Evolutionary conservation across 768 basidiomycete genomes (phyloP).

Genomic region (Zangia roseola): DNA sequence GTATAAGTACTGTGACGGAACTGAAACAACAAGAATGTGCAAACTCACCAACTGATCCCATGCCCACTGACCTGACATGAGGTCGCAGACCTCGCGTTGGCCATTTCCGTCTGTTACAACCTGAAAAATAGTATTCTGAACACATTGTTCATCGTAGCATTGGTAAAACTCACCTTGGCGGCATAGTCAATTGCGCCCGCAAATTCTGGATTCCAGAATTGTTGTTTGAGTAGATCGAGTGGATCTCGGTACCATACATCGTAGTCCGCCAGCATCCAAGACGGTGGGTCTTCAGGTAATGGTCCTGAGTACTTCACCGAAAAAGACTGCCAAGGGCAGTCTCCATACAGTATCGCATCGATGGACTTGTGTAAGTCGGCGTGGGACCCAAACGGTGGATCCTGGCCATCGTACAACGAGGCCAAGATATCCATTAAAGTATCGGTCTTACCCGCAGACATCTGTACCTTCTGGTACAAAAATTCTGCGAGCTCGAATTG

Average conservation of each 20-base stretch:
- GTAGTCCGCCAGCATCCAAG: conserved; percentile 27
- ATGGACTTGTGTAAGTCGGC: conserved; percentile 25
- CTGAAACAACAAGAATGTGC: not conserved
- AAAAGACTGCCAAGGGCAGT: conserved; percentile 38
- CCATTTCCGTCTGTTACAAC: not conserved
- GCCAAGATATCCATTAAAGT: conserved; percentile 20
- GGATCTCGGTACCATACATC: conserved; percentile 27
- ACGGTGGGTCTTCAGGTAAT: conserved; percentile 4
- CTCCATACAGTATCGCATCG: conserved; percentile 21
- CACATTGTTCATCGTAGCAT: too few relatives aligned
- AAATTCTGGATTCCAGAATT: not conserved
- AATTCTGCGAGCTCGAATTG: not conserved
- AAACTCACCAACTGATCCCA: conserved; percentile 4
- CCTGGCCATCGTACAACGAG: not conserved
- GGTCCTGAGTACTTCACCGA: conserved; percentile 24
- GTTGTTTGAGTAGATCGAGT: not conserved
- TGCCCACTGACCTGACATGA: conserved; percentile 14
- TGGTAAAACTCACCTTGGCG: not conserved
- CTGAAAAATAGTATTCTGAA: not conserved
- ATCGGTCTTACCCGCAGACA: conserved; percentile 24
- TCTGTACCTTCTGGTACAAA: conserved; percentile 11
- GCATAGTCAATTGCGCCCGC: not conserved
- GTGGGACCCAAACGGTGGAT: conserved; percentile 26
- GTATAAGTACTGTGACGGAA: too few relatives aligned
- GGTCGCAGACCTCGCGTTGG: not conserved